These are phyloP conservation scores for Fimicolochytrium jonesii DNA, from an alignment of 192 early-diverging fungal genomes.

Conservation along the genomic window DNA sequence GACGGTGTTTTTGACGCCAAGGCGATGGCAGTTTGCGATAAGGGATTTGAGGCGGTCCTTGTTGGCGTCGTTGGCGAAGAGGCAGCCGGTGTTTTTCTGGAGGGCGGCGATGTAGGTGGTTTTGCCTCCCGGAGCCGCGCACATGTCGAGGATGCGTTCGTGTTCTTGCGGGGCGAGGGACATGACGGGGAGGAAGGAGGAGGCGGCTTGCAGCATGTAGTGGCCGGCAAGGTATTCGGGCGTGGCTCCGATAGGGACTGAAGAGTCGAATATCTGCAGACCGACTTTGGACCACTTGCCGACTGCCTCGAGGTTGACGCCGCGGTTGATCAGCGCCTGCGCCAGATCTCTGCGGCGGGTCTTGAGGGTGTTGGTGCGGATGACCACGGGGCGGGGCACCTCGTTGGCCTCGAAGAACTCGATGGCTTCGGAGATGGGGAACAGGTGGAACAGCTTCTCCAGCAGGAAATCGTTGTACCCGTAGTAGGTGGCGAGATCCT, in stretches of 20 bases:
- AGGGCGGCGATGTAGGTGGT: slow-evolving; percentile 93
- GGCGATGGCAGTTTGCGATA: slow-evolving; percentile 85
- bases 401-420: slow-evolving; percentile 99
- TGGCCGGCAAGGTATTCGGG: slow-evolving; percentile 99
- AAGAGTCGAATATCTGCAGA: slow-evolving; percentile 91
- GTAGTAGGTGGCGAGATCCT: slow-evolving; percentile 91
- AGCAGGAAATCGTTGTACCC: slow-evolving; percentile 90
- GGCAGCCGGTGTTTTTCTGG: slow-evolving; percentile 94
- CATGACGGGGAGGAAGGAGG: slow-evolving; percentile 97
- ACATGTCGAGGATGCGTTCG: slow-evolving; percentile 96
- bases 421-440: slow-evolving; percentile 79
- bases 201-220: slow-evolving; percentile 98
- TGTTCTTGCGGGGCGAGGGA: slow-evolving; percentile 91
- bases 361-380: slow-evolving; percentile 95
- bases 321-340: slow-evolving; percentile 90
- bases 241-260: slow-evolving; percentile 94
- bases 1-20: slow-evolving; percentile 80
- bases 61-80: slow-evolving; percentile 96
- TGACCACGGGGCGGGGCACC: slow-evolving; percentile 88
- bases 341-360: slow-evolving; percentile 91
- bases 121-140: slow-evolving; percentile 96
- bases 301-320: slow-evolving; percentile 96
- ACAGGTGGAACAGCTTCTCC: slow-evolving; percentile 88
- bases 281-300: slow-evolving; percentile 99
- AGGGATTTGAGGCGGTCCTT: slow-evolving; percentile 88